Base-by-base conservation (phyloP, 139 green algal genomes). In the Chlorella sorokiniana region DNA sequence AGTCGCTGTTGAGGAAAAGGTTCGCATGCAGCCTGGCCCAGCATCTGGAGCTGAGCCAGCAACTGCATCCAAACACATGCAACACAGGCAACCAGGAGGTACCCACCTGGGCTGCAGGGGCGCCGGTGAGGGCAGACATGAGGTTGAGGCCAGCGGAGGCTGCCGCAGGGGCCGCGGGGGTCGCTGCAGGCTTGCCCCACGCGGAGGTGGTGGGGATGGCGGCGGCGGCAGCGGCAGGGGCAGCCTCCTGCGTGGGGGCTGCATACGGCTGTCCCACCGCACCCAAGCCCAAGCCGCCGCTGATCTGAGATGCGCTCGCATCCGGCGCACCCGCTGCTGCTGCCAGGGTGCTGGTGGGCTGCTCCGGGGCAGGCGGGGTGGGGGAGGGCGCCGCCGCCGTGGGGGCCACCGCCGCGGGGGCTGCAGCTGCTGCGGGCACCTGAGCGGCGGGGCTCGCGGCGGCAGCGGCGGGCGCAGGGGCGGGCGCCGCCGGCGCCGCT, bases 131-230 rank as follows among this genome's bases (percentile, higher is more conserved):
- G 22, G 76, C 75, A 25, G 83, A 84, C 83, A 87, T 84, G 33
- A 87, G 56, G 48, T 40, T 31, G 25, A 64, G 78, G 41, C 73
- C 75, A 18, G 56, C 56, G 29, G 78, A 70, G 56, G 83, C 75
- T 3, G 75, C 72, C 22, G 82, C 44, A 8, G 44, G 29, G 5
- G 83, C 42, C 1, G 44, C 64, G 65, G 56, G n/a, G 6, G 68
- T 40, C 11, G 78, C 42, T 3, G 68, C 40, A 38, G 78, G 56
- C 68, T 88, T 88, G 78, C 83, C 69, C 83, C 83, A 88, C 27
- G 83, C 83, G 40, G 51, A 80, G 31, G 83, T 29, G 6, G 77
- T 64, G 20, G 76, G n/a, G 16, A 72, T 52, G 38, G 38, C 38
- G 9, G 33, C n/a, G 4, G 76, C 38, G 9, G 76, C 61, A 2